A percentile compares a stretch with the other conserved stretches of the same genome.
Evolutionary conservation across 768 basidiomycete species (phyloP).

Genomic region (Lactarius sanguifluus): DNA sequence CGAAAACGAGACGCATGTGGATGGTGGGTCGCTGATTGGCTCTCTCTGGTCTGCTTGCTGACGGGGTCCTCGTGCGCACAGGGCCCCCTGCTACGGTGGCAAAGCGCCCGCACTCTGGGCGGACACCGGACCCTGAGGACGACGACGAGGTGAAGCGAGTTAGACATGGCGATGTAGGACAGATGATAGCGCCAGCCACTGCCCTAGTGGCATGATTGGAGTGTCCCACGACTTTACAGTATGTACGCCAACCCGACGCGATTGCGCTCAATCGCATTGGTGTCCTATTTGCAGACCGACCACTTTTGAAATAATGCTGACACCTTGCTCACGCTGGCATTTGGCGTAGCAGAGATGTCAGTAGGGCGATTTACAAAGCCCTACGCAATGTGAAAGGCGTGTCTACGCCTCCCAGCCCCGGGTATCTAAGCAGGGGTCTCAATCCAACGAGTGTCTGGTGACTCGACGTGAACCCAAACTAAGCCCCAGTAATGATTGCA

Average conservation of each 20-base stretch:
- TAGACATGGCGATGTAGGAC: constrained; percentile 3
- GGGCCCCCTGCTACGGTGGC: background rate
- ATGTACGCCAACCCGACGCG: background rate
- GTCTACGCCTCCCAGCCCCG: too few relatives aligned
- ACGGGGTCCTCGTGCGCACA: background rate
- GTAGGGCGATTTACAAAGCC: too few relatives aligned
- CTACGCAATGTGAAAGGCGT: too few relatives aligned
- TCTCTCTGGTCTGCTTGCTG: background rate
- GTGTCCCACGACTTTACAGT: too few relatives aligned
- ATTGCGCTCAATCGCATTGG: too few relatives aligned
- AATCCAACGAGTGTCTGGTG: too few relatives aligned
- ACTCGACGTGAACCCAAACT: too few relatives aligned
- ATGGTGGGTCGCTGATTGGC: background rate
- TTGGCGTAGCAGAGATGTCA: too few relatives aligned
- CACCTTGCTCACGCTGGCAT: constrained; percentile 34
- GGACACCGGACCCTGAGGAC: constrained; percentile 1
- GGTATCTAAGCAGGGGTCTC: too few relatives aligned
- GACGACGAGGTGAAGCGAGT: constrained; percentile 13
- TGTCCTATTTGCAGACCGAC: constrained; percentile 45
- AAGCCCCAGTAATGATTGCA: too few relatives aligned
- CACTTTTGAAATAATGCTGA: constrained; percentile 33
- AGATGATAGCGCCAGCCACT: background rate
- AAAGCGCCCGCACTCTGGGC: constrained; percentile 6
- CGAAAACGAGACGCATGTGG: background rate
- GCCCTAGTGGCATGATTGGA: constrained; percentile 6